Evolutionary conservation across 495 filamentous ascomycete species (phyloP).

Genomic region (Lophiotrema nucula): DNA sequence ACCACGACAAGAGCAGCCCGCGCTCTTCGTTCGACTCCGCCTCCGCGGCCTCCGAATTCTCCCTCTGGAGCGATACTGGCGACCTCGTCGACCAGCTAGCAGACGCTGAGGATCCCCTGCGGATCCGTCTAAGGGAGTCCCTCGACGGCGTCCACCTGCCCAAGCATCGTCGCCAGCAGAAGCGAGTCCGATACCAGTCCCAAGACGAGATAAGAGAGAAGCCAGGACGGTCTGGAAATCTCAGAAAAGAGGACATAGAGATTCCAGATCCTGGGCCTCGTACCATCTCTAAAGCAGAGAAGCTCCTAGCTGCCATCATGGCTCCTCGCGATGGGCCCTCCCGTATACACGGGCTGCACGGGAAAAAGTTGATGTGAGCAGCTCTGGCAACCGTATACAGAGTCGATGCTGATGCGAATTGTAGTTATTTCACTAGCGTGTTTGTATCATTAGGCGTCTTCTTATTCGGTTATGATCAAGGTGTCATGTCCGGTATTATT

Average conservation of each 20-base stretch:
- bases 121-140: conserved; percentile 60
- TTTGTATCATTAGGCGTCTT: conserved; percentile 98
- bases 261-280: conserved; percentile 70
- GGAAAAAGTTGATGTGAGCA: conserved; percentile 87
- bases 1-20: conserved; percentile 52
- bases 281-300: conserved; percentile 62
- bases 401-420: conserved; percentile 5
- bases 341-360: conserved; percentile 84
- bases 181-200: conserved; percentile 53
- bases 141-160: conserved; percentile 55
- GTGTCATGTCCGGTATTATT: conserved; percentile 99
- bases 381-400: neutral
- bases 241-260: conserved; percentile 74
- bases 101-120: conserved; percentile 75
- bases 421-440: conserved; percentile 93
- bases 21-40: conserved; percentile 49
- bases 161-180: conserved; percentile 42
- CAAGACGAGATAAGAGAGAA: conserved; percentile 37
- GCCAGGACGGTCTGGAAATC: conserved; percentile 48
- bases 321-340: conserved; percentile 64
- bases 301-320: conserved; percentile 78
- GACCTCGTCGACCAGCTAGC: conserved; percentile 88
- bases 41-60: conserved; percentile 70
- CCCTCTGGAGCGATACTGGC: conserved; percentile 86
- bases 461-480: conserved; percentile 97